Conservation (phyloP, 2,329 filamentous ascomycete species). For the Diaporthe velutina region DNA sequence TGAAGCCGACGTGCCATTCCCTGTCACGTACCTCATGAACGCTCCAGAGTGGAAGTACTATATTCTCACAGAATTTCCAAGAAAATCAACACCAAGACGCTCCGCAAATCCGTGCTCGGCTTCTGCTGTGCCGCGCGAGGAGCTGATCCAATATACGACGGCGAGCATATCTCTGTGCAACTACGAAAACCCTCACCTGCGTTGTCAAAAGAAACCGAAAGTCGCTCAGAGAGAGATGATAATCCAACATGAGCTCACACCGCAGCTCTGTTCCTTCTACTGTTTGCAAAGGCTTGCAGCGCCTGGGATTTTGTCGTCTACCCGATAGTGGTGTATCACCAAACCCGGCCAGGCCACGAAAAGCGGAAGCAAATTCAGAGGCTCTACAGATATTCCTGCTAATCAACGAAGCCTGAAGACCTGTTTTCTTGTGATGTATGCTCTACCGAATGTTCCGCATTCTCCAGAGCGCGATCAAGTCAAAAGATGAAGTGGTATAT, state of each 20-base stretch:
- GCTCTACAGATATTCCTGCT: neutral
- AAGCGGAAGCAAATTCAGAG: neutral
- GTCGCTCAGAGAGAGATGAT: neutral
- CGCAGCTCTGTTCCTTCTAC: neutral
- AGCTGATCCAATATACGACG: neutral
- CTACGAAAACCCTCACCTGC: neutral
- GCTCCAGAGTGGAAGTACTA: neutral
- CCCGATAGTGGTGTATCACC: neutral
- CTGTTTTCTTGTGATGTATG: neutral
- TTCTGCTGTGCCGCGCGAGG: neutral
- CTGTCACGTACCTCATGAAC: neutral
- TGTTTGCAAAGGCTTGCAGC: neutral
- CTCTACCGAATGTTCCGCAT: neutral
- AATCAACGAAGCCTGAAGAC: neutral
- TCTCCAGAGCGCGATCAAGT: neutral
- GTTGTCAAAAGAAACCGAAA: neutral
- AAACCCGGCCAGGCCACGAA: neutral
- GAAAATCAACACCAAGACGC: neutral
- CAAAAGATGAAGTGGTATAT: neutral
- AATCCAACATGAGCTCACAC: neutral
- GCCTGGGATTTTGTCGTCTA: neutral
- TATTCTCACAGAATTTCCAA: neutral
- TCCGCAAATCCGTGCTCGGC: neutral
- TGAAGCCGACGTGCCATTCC: neutral
- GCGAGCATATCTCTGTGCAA: neutral